phyloP scores from a whole-genome alignment of 768 basidiomycete genomes.

The Pholiota microspora region DNA sequence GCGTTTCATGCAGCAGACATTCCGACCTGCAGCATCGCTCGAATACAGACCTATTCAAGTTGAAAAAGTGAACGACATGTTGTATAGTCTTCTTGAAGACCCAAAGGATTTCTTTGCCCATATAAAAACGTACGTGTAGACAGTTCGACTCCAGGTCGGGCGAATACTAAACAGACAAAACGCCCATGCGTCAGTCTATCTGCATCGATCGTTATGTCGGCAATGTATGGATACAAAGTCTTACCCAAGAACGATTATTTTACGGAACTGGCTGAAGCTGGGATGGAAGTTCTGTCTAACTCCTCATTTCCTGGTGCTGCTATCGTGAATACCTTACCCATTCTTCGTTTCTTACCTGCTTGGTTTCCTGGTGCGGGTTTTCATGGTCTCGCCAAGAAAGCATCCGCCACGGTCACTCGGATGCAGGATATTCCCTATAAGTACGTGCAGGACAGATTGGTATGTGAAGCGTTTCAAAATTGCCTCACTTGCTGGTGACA shows the following conservation, averaged over 20 bases:
- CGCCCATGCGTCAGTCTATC: not conserved
- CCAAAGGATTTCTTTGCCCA: slow-evolving; percentile 11
- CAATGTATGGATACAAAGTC: slow-evolving; percentile 14
- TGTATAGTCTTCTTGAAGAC: slow-evolving; percentile 7
- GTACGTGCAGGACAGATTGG: not conserved
- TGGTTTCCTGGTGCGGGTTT: slow-evolving; percentile 15
- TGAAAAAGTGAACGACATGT: slow-evolving; percentile 18
- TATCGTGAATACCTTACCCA: slow-evolving; percentile 10
- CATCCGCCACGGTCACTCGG: not conserved
- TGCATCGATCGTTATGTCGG: slow-evolving; percentile 11
- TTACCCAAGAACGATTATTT: not conserved
- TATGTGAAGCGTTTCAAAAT: too few species aligned
- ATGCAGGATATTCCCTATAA: slow-evolving; percentile 1
- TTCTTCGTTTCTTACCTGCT: slow-evolving; percentile 12
- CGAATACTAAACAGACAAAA: not conserved
- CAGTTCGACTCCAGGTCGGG: not conserved
- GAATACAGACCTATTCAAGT: slow-evolving; percentile 22
- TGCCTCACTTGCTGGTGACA: too few species aligned
- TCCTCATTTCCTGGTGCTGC: slow-evolving; percentile 9
- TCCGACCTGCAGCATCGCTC: slow-evolving; percentile 17
- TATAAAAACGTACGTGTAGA: slow-evolving; percentile 2
- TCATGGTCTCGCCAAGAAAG: not conserved
- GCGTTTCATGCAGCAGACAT: slow-evolving; percentile 25
- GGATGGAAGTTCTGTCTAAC: slow-evolving; percentile 1
- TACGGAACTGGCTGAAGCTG: slow-evolving; percentile 6